Evolutionary conservation across 768 basidiomycete genomes (phyloP).

Genomic region (Lentinus tigrinus): DNA sequence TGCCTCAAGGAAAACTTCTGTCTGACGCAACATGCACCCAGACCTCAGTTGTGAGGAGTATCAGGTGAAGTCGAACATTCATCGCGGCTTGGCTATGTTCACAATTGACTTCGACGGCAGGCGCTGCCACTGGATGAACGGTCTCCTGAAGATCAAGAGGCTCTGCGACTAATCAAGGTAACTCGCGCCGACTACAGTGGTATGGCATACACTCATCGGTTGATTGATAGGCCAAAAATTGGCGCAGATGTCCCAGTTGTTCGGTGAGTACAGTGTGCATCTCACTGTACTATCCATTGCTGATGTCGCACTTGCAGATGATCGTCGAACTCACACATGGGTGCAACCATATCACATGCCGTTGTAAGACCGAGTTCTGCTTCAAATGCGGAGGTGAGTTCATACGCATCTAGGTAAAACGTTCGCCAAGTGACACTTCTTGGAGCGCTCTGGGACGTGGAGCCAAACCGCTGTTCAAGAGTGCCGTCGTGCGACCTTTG

Average conservation of each 20-base stretch:
- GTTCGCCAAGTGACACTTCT: neutral
- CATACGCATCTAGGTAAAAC: neutral
- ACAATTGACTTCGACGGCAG: constrained; percentile 18
- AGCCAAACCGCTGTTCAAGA: constrained; percentile 29
- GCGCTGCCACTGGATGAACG: constrained; percentile 37
- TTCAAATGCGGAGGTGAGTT: constrained; percentile 39
- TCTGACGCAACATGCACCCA: constrained; percentile 2
- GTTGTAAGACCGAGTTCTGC: constrained; percentile 38
- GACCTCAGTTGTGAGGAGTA: constrained; percentile 34
- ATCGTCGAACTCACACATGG: constrained; percentile 29
- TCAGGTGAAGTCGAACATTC: constrained; percentile 18
- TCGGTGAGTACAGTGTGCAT: constrained; percentile 15
- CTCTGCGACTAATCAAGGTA: constrained; percentile 35
- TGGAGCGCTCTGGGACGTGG: constrained; percentile 26
- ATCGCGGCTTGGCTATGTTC: neutral
- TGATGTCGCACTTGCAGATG: constrained; percentile 3
- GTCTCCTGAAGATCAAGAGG: constrained; percentile 37
- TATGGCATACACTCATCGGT: neutral
- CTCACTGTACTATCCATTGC: no score
- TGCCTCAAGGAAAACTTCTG: neutral
- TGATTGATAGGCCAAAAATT: constrained; percentile 32
- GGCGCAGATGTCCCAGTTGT: constrained; percentile 38
- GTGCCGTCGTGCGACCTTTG: constrained; percentile 36
- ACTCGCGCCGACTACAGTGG: neutral
- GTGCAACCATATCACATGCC: constrained; percentile 39